Base-by-base conservation (phyloP, 768 basidiomycete genomes). In the Boletus reticulatus region DNA sequence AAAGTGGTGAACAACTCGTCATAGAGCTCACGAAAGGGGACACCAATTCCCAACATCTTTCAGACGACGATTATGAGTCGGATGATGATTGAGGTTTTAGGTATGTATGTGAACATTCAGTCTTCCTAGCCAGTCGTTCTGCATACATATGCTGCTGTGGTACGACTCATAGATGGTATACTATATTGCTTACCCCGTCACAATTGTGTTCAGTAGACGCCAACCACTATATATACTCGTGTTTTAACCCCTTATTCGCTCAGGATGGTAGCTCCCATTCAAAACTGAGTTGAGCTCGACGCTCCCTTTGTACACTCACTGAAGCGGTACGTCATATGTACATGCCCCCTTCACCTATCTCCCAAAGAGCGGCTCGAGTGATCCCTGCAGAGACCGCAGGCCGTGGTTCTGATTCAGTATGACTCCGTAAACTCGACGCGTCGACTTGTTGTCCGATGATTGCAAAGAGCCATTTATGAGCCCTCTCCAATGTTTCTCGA, bases 1-100 rank as follows among this genome's bases (percentile, higher is more conserved):
- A 75, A 57, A 83, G 81, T 17, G 77, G 77, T 4, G 86, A 86
- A 32, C 86, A 88, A 60, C 73, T 92, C 20, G 83, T 87, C 4
- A 80, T 88, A 44, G 84, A 88, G 65, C 59, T 79, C 57, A 55
- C 75, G 8, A 56, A 62, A 16, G 47, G 46, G 29, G 46, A 27
- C 13, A 52, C 47, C 11, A 49, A 46, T 6, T 59, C 58, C 16
- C 69, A 60, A 14, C 71, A 66, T 19, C 70, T 59, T 43, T 80
- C 77, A 5, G 80, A 79, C 42, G 84, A 85, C 45, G 84, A 78
- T 29, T 84, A 84, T 57, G 72, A 78, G 52, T 83, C 82, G 20
- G 86, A 87, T 37, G 69, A 69, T 48, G 78, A 80, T 39, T 71
- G 53, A 48, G 20, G 27, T 29, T 9, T 29, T 9, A 29, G 27